Evolutionary conservation across 2,329 filamentous ascomycete species (phyloP), one percentile per base, ranked within the genome.

Genomic region (Trichocomaceae sp.): DNA sequence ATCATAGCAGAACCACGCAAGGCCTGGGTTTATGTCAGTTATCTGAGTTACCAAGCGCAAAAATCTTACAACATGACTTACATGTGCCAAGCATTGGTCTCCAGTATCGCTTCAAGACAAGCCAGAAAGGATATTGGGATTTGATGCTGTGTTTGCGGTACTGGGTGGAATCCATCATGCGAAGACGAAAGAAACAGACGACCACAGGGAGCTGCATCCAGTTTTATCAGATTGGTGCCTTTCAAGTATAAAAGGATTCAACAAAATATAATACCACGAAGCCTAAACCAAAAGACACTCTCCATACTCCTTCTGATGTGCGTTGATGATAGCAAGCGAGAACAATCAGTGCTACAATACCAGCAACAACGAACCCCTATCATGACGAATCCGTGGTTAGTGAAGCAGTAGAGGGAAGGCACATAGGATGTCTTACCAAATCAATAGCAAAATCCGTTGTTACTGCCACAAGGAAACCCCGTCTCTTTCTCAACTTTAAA

Each of bases 381-480:
- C 12, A 15, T 7, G n/a, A 39, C 35, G n/a, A 39, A 39, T 7
- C 17, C 2, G 13, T 39, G n/a, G 15, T 26, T 26, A 26, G 23
- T 26, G 4, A 26, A 7, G 23, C 23, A 3, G 4, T 26, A 26
- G 23, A 26, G 7, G 23, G 23, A n/a, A n/a, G 23, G 23, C 15
- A 12, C 13, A 5, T n/a, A 23, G 15, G 2, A n/a, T 26, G 23
- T 4, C 51, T 22, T 46, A 54, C 52, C 9, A 82, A 63, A 1
- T 74, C 75, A 1, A 74, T 69, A 0, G 79, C 77, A 5, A 82
- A 64, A 59, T 81, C 76, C 1, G 75, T 73, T 12, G 80, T 70
- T 70, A 82, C 74, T n/a, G 79, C 78, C 55, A 83, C 80, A 62
- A 82, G 76, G 64, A 81, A 79, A 3, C 80, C 79, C 37, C 79